phyloP scores from a whole-genome alignment of 495 filamentous ascomycete genomes.

The Xylaria acuta region DNA sequence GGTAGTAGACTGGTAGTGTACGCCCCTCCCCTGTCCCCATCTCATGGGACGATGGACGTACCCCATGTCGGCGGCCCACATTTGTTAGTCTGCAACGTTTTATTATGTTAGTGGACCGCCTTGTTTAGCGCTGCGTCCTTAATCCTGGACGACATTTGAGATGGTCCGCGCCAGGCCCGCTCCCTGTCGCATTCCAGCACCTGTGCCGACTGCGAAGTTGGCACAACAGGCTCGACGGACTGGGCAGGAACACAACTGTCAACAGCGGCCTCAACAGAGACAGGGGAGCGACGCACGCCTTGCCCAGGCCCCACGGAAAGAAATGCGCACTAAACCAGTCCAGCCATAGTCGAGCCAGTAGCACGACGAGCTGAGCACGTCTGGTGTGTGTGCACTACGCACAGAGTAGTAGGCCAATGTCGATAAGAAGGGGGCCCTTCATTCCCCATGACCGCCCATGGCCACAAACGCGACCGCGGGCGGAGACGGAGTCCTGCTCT shows the following conservation, averaged over 20 bases:
- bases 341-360: conserved; percentile 11
- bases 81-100: conserved; percentile 16
- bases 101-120: conserved; percentile 17
- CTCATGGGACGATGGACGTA: neutral
- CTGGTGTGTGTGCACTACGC: no score
- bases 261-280: neutral
- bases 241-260: neutral
- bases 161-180: conserved; percentile 8
- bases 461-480: neutral
- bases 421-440: conserved; percentile 6
- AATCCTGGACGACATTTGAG: neutral
- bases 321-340: neutral
- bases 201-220: neutral
- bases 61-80: neutral
- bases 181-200: neutral
- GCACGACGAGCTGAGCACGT: conserved; percentile 13
- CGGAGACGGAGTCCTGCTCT: conserved; percentile 3
- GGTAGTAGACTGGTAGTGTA: no score
- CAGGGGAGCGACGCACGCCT: conserved; percentile 11
- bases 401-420: neutral
- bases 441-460: neutral
- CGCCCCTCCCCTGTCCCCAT: neutral
- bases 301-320: neutral
- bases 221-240: neutral
- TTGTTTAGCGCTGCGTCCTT: neutral